phyloP scores from a whole-genome alignment of 192 early-diverging fungal genomes.

The Allomyces macrogynus region DNA sequence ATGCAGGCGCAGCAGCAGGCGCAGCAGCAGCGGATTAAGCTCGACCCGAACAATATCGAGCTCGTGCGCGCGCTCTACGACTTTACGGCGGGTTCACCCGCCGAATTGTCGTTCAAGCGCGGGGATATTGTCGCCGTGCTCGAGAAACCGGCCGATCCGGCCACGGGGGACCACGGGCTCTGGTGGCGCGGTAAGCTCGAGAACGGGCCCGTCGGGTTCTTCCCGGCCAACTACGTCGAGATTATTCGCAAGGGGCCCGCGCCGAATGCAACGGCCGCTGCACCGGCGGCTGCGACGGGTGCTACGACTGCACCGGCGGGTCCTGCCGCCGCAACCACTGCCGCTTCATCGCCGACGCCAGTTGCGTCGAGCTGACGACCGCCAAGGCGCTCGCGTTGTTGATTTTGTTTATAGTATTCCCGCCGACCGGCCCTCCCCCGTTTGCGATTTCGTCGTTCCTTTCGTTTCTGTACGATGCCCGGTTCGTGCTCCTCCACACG shows the following conservation, averaged over 20 bases:
- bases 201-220: slow-evolving; percentile 23
- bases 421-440: too few species aligned
- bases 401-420: too few species aligned
- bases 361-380: too few species aligned
- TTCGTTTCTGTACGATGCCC: too few species aligned
- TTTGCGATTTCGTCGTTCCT: too few species aligned
- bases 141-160: slow-evolving; percentile 16
- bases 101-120: slow-evolving; percentile 20
- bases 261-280: not conserved
- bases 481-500: too few species aligned
- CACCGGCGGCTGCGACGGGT: not conserved
- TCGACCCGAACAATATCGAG: not conserved
- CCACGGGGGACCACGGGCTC: slow-evolving; percentile 11
- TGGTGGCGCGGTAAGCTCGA: slow-evolving; percentile 35
- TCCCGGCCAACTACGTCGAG: slow-evolving; percentile 30
- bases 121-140: slow-evolving; percentile 33
- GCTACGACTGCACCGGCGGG: too few species aligned
- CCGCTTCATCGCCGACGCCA: too few species aligned
- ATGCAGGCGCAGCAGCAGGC: not conserved
- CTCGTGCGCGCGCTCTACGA: slow-evolving; percentile 17
- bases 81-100: slow-evolving; percentile 11
- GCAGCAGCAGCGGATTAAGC: not conserved
- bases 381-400: too few species aligned
- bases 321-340: too few species aligned
- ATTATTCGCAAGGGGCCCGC: slow-evolving; percentile 16